These are phyloP conservation scores for Aspergillus diversus DNA, from an alignment of 495 filamentous ascomycete genomes.

Conservation along the genomic window DNA sequence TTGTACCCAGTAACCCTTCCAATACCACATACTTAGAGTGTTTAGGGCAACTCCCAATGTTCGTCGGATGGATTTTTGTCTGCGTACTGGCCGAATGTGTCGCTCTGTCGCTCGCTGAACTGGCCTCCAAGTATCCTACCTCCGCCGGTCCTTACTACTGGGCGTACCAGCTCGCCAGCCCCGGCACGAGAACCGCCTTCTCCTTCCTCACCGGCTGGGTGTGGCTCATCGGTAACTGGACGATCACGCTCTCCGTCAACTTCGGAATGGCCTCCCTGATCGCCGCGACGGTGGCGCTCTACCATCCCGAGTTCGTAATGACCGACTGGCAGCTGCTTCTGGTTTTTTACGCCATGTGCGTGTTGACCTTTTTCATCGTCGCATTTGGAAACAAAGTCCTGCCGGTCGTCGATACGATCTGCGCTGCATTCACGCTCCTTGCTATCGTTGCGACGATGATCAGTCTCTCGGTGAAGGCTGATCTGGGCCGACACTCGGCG, in stretches of 20 bases:
- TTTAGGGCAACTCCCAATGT: conserved; percentile 34
- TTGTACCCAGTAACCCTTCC: not conserved
- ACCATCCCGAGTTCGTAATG: conserved; percentile 57
- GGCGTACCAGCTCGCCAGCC: conserved; percentile 44
- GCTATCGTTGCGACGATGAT: conserved; percentile 47
- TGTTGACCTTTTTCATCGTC: conserved; percentile 58
- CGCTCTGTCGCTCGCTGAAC: conserved; percentile 49
- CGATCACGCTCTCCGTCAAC: conserved; percentile 69
- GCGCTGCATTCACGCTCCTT: conserved; percentile 44
- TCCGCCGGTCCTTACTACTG: conserved; percentile 57
- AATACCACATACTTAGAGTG: not conserved
- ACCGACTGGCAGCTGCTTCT: conserved; percentile 61
- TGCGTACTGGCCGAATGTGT: conserved; percentile 43
- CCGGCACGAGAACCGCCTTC: conserved; percentile 38
- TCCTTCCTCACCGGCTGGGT: conserved; percentile 72
- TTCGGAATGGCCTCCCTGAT: conserved; percentile 66
- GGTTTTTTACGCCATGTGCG: conserved; percentile 60
- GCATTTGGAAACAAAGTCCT: conserved; percentile 59
- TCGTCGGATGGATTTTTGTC: conserved; percentile 48
- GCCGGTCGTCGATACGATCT: conserved; percentile 56
- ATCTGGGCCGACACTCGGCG: conserved; percentile 45
- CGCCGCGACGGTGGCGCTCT: conserved; percentile 55
- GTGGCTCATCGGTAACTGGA: conserved; percentile 70
- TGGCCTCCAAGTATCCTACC: conserved; percentile 54
- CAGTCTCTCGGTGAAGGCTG: conserved; percentile 45